Conservation (phyloP, 805 yeast species). For the Candida sonorensis region DNA sequence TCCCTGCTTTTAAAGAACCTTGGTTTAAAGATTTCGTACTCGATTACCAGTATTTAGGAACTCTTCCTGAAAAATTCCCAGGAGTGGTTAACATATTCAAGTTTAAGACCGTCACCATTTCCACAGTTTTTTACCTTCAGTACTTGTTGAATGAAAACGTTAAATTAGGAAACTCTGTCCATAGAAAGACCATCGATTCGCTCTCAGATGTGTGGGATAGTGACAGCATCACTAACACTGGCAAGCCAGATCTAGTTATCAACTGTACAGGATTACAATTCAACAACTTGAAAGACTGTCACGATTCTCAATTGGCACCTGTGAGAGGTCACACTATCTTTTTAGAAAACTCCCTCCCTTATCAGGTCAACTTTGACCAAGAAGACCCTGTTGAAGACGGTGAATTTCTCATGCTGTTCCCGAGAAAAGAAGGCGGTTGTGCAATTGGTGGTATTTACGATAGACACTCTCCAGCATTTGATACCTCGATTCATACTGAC, state of each 20-base stretch:
- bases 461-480: constrained; percentile 13
- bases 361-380: constrained; percentile 29
- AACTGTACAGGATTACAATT: constrained; percentile 53
- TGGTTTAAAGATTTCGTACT: constrained; percentile 46
- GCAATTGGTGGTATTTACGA: constrained; percentile 50
- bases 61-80: constrained; percentile 25
- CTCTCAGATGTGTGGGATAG: too few relatives aligned
- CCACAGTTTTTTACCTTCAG: constrained; percentile 50
- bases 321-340: constrained; percentile 55
- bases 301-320: constrained; percentile 41
- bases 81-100: constrained; percentile 31
- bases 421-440: constrained; percentile 62
- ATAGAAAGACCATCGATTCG: too few relatives aligned
- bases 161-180: constrained; percentile 39
- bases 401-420: constrained; percentile 54
- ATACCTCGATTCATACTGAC: constrained; percentile 32
- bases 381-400: constrained; percentile 25
- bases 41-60: constrained; percentile 28
- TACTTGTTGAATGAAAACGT: constrained; percentile 41
- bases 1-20: constrained; percentile 23
- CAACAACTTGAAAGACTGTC: constrained; percentile 38
- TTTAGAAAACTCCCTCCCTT: constrained; percentile 38
- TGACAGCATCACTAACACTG: not conserved
- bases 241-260: constrained; percentile 36
- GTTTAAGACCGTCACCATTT: constrained; percentile 49